Evolutionary conservation across 768 basidiomycete species (phyloP).

Genomic region (Xanthoconium stramineum): DNA sequence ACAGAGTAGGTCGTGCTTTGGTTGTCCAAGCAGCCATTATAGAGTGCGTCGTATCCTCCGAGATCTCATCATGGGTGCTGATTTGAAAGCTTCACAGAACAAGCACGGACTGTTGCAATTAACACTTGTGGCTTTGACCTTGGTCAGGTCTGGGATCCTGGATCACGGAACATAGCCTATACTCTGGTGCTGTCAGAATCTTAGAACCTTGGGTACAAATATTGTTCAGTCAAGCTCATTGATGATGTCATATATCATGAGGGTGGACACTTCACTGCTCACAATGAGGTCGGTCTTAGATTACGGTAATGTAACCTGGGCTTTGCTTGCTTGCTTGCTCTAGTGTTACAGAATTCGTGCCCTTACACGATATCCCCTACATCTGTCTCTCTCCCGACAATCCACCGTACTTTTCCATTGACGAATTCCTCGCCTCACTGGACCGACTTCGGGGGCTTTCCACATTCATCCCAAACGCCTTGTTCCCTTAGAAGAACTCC

Average conservation of each 20-base stretch:
- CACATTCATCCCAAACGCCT: too few species aligned
- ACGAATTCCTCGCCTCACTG: too few species aligned
- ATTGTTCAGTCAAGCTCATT: slow-evolving; percentile 29
- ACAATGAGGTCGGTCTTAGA: slow-evolving; percentile 20
- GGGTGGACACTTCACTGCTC: slow-evolving; percentile 18
- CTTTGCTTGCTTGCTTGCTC: background rate
- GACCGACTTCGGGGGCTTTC: too few species aligned
- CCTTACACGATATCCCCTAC: too few species aligned
- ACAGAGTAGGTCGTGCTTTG: slow-evolving; percentile 71
- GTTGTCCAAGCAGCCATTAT: slow-evolving; percentile 60
- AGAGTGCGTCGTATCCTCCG: slow-evolving; percentile 39
- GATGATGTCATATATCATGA: slow-evolving; percentile 18
- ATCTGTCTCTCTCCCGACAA: too few species aligned
- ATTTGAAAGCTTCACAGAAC: slow-evolving; percentile 15
- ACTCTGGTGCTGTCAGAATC: slow-evolving; percentile 32
- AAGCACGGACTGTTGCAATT: slow-evolving; percentile 50
- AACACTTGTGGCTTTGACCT: slow-evolving; percentile 40
- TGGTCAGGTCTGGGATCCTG: slow-evolving; percentile 23
- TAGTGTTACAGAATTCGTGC: too few species aligned
- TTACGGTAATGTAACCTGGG: too few species aligned
- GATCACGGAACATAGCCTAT: slow-evolving; percentile 33
- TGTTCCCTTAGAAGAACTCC: too few species aligned
- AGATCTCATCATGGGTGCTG: background rate
- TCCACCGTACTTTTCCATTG: too few species aligned
- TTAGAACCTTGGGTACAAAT: slow-evolving; percentile 35